Evolutionary conservation across 306 rosid genomes (phyloP).

Genomic region (Mimosa bimucronata): DNA sequence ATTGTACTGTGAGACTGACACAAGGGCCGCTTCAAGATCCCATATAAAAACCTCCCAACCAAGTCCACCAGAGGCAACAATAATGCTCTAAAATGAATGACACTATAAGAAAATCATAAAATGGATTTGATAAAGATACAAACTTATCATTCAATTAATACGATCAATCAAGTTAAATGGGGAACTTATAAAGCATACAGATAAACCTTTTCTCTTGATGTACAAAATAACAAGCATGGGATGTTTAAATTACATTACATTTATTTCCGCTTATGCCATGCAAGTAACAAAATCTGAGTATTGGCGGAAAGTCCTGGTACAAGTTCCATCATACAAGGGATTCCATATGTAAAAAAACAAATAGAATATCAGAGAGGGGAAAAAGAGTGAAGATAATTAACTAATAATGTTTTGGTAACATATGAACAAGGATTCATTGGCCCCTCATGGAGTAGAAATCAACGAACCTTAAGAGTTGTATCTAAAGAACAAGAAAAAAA

Average conservation of each 20-base stretch:
- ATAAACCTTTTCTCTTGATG: constrained; percentile 40
- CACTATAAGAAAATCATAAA: constrained; percentile 87
- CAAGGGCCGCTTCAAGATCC: constrained; percentile 90
- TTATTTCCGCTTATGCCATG: constrained; percentile 85
- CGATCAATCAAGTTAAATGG: constrained; percentile 37
- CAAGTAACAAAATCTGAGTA: constrained; percentile 95
- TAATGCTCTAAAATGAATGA: constrained; percentile 97
- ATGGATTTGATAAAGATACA: constrained; percentile 51
- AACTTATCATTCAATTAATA: no score
- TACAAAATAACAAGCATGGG: constrained; percentile 27
- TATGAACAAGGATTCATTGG: constrained; percentile 15
- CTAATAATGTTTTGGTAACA: constrained; percentile 26
- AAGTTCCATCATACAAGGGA: constrained; percentile 73
- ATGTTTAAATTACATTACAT: constrained; percentile 78
- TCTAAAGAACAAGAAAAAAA: no score
- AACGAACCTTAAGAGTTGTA: constrained; percentile 92
- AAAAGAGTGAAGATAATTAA: constrained; percentile 26
- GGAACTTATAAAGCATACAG: constrained; percentile 26
- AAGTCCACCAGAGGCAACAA: constrained; percentile 99
- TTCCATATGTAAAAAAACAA: constrained; percentile 77
- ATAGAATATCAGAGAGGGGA: constrained; percentile 6
- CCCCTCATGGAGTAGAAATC: constrained; percentile 25
- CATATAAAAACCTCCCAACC: constrained; percentile 98
- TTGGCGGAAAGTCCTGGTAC: constrained; percentile 83
- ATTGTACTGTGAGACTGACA: constrained; percentile 67